phyloP scores from a whole-genome alignment of 352 stramenopile species.

The Albugo laibachii region DNA sequence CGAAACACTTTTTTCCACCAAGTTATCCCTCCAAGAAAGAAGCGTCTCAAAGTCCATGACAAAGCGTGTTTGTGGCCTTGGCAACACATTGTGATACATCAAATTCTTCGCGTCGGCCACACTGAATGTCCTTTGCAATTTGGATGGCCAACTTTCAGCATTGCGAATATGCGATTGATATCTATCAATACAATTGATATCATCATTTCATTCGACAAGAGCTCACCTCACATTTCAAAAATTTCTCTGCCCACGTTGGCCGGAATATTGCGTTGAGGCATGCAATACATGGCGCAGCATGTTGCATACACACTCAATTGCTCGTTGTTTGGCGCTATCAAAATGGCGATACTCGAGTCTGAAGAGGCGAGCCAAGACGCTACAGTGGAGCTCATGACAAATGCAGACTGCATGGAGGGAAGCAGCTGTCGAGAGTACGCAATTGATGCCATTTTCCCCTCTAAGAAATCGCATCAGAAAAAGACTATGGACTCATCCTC shows the following conservation, averaged over 20 bases:
- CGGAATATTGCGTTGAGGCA: slow-evolving; percentile 34
- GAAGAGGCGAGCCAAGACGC: slow-evolving; percentile 67
- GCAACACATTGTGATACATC: slow-evolving; percentile 35
- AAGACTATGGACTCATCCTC: not conserved
- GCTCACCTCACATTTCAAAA: slow-evolving; percentile 28
- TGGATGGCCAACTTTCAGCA: slow-evolving; percentile 48
- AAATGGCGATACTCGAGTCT: slow-evolving; percentile 46
- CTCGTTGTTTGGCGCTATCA: slow-evolving; percentile 68
- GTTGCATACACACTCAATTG: slow-evolving; percentile 79
- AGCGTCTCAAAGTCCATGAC: slow-evolving; percentile 59
- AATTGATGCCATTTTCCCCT: slow-evolving; percentile 65
- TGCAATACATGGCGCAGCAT: slow-evolving; percentile 67
- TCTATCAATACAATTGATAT: slow-evolving; percentile 1
- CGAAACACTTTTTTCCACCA: slow-evolving; percentile 9
- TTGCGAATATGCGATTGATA: slow-evolving; percentile 52
- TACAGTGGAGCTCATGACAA: slow-evolving; percentile 64
- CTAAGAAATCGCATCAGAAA: slow-evolving; percentile 11
- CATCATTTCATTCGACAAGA: not conserved
- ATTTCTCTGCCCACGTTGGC: slow-evolving; percentile 51
- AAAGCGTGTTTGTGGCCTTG: slow-evolving; percentile 56
- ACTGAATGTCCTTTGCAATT: slow-evolving; percentile 61
- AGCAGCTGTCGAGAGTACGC: slow-evolving; percentile 42
- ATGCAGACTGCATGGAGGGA: slow-evolving; percentile 72
- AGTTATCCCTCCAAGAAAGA: slow-evolving; percentile 52
- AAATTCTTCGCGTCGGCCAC: slow-evolving; percentile 45